Conservation (phyloP, 805 yeast species). For the Candida jianshihensis region DNA sequence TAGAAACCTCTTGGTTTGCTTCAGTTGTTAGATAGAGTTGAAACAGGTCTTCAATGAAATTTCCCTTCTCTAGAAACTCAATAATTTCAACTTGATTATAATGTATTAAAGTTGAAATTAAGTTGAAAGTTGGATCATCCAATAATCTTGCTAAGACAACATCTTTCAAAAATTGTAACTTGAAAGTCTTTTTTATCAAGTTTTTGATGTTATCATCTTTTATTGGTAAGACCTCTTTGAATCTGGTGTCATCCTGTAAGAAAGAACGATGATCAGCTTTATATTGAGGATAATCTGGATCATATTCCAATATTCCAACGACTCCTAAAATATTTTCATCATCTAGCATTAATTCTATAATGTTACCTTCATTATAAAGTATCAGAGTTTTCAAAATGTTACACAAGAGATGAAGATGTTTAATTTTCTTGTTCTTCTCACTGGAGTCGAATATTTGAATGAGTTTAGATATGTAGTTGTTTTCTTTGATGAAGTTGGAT, state of each 20-base stretch:
- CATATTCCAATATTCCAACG: conserved; percentile 82
- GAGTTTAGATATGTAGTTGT: conserved; percentile 46
- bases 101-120: conserved; percentile 61
- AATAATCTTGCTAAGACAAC: conserved; percentile 75
- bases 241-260: conserved; percentile 46
- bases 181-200: conserved; percentile 67
- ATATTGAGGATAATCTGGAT: conserved; percentile 73
- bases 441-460: conserved; percentile 45
- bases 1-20: conserved; percentile 9
- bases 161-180: conserved; percentile 77
- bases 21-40: conserved; percentile 35
- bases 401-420: conserved; percentile 58
- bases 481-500: conserved; percentile 45
- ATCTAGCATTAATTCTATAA: conserved; percentile 50
- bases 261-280: conserved; percentile 78
- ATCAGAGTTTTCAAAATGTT: conserved; percentile 67
- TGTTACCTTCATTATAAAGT: conserved; percentile 60
- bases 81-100: conserved; percentile 64
- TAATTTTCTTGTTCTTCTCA: conserved; percentile 46
- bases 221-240: conserved; percentile 68
- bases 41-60: conserved; percentile 55
- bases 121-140: conserved; percentile 71
- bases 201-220: conserved; percentile 40
- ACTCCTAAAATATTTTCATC: conserved; percentile 50
- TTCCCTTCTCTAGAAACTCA: conserved; percentile 43